A percentile compares a stretch with the other conserved stretches of the same genome.
These are phyloP conservation scores for Xylaria sp. DNA, from an alignment of 2,329 filamentous ascomycete species.

Conservation along the genomic window DNA sequence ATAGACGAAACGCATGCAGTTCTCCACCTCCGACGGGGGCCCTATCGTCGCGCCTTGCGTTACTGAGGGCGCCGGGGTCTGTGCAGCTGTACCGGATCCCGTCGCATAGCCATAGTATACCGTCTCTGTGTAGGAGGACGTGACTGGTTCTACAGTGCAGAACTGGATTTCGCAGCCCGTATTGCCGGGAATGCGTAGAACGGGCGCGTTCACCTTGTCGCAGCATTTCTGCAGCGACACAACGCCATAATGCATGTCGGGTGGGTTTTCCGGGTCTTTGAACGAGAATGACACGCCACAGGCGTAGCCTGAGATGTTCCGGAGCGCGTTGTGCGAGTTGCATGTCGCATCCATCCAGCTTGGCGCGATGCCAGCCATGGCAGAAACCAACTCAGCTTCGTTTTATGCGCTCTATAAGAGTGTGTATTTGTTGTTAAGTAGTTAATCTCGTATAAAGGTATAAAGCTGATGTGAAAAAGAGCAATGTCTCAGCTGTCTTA, in stretches of 20 bases:
- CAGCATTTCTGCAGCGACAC: slow-evolving; percentile 42
- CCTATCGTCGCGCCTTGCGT: slow-evolving; percentile 28
- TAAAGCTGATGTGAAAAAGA: background rate
- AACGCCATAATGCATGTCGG: slow-evolving; percentile 44
- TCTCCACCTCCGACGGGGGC: slow-evolving; percentile 34
- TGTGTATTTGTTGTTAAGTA: background rate
- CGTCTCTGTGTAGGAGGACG: slow-evolving; percentile 35
- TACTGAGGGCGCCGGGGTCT: slow-evolving; percentile 32
- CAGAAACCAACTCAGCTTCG: too few relatives aligned
- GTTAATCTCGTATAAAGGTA: background rate
- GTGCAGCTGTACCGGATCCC: slow-evolving; percentile 38
- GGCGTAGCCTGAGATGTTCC: slow-evolving; percentile 42
- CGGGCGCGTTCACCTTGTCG: slow-evolving; percentile 34
- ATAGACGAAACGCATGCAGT: slow-evolving; percentile 42
- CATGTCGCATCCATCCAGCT: slow-evolving; percentile 41
- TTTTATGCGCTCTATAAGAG: background rate
- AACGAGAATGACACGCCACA: slow-evolving; percentile 44
- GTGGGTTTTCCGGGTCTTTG: slow-evolving; percentile 36
- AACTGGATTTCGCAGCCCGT: slow-evolving; percentile 47
- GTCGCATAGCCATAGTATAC: slow-evolving; percentile 34
- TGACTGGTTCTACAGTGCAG: slow-evolving; percentile 38
- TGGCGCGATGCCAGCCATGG: slow-evolving; percentile 38
- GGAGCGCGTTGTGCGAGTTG: slow-evolving; percentile 44
- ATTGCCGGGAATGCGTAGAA: slow-evolving; percentile 44
- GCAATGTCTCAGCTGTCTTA: background rate